Conservation (phyloP, 2,329 filamentous ascomycete species). For the Exophiala spinifera region DNA sequence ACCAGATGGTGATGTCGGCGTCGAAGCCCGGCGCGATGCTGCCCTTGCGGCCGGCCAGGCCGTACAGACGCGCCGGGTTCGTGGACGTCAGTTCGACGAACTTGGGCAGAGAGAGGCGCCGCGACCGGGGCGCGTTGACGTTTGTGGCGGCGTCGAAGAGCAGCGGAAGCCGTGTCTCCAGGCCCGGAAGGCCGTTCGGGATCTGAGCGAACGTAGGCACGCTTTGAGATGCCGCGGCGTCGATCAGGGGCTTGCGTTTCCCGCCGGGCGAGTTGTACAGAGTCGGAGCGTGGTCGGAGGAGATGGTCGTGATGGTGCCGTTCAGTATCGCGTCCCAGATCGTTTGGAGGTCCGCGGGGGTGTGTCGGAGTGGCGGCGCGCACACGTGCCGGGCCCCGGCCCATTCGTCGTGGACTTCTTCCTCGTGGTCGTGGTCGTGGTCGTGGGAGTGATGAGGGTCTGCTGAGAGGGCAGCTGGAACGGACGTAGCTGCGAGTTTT, state of each 20-base stretch:
- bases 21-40: constrained; percentile 43
- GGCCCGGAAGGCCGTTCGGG: constrained; percentile 44
- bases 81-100: constrained; percentile 46
- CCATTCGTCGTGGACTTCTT: constrained; percentile 39
- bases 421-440: constrained; percentile 16
- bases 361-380: constrained; percentile 50
- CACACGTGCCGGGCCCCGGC: constrained; percentile 55
- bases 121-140: not conserved
- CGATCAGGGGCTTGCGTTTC: constrained; percentile 33
- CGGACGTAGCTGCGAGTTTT: constrained; percentile 36
- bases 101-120: constrained; percentile 34
- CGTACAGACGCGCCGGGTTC: constrained; percentile 47
- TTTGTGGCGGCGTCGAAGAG: constrained; percentile 36
- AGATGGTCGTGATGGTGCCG: constrained; percentile 56
- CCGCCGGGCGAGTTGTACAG: constrained; percentile 40
- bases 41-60: constrained; percentile 40
- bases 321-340: constrained; percentile 53
- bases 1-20: constrained; percentile 46
- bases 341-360: constrained; percentile 46
- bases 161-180: constrained; percentile 43
- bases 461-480: constrained; percentile 28
- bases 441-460: not conserved
- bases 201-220: constrained; percentile 39
- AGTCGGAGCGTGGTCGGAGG: constrained; percentile 47
- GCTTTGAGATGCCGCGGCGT: constrained; percentile 21